These are phyloP conservation scores for Biscogniauxia mediterranea DNA, from an alignment of 2,329 filamentous ascomycete genomes.

Conservation along the genomic window DNA sequence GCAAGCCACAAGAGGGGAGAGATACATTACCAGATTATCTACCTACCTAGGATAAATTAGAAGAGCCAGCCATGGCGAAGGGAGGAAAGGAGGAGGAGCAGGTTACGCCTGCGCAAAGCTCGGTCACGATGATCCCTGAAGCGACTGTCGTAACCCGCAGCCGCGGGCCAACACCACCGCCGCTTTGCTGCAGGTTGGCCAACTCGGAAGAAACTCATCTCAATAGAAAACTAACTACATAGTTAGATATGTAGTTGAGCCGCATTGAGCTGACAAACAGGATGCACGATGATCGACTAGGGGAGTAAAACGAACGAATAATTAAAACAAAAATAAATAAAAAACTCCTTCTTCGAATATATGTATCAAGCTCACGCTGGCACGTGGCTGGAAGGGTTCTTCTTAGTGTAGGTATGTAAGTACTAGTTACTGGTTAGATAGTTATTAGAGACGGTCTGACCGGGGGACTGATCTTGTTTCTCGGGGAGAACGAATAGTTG, in stretches of 20 bases:
- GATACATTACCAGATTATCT: neutral
- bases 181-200: neutral
- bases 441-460: too few relatives aligned
- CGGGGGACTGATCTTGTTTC: neutral
- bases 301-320: neutral
- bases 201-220: neutral
- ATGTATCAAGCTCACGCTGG: neutral
- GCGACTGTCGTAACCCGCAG: neutral
- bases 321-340: too few relatives aligned
- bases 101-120: neutral
- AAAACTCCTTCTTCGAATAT: too few relatives aligned
- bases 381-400: neutral
- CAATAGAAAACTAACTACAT: neutral
- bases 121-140: neutral
- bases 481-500: neutral
- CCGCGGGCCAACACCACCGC: too few relatives aligned
- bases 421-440: too few relatives aligned
- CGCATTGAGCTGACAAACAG: neutral
- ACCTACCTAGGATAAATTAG: too few relatives aligned
- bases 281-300: too few relatives aligned
- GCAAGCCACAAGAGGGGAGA: neutral
- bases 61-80: too few relatives aligned
- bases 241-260: neutral
- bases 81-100: neutral
- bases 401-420: too few relatives aligned